phyloP scores from a whole-genome alignment of 2,329 filamentous ascomycete genomes.

The Trichoderma polysporum region DNA sequence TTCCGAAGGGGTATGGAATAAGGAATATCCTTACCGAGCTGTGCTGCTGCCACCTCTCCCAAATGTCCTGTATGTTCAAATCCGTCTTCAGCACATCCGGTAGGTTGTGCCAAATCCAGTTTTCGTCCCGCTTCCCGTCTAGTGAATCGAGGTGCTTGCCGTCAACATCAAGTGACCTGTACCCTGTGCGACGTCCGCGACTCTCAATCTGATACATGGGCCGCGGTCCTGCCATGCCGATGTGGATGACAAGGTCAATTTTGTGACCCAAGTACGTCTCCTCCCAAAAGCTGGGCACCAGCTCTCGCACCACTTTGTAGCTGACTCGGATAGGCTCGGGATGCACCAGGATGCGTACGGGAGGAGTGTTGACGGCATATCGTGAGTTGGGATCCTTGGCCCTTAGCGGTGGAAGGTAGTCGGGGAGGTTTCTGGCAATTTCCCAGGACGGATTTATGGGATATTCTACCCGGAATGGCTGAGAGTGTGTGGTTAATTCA shows the following conservation, averaged over 20 bases:
- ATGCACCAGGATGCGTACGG: slow-evolving; percentile 64
- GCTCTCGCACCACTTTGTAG: slow-evolving; percentile 63
- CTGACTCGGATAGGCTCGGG: slow-evolving; percentile 67
- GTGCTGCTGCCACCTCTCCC: slow-evolving; percentile 53
- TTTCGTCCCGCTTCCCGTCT: slow-evolving; percentile 47
- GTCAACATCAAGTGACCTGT: slow-evolving; percentile 69
- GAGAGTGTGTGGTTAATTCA: background rate
- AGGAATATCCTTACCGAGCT: slow-evolving; percentile 45
- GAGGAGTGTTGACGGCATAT: slow-evolving; percentile 35
- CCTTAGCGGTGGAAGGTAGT: slow-evolving; percentile 55
- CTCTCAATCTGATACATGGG: slow-evolving; percentile 70
- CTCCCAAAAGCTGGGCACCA: slow-evolving; percentile 64
- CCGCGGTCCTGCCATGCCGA: slow-evolving; percentile 72
- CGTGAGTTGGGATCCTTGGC: slow-evolving; percentile 40
- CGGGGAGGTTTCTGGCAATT: slow-evolving; percentile 68
- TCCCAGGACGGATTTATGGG: slow-evolving; percentile 79
- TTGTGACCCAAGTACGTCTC: slow-evolving; percentile 32
- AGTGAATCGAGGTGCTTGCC: slow-evolving; percentile 53
- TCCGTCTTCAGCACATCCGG: slow-evolving; percentile 58
- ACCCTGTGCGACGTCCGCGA: slow-evolving; percentile 69
- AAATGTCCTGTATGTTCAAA: slow-evolving; percentile 57
- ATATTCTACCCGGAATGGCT: slow-evolving; percentile 75
- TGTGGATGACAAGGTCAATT: slow-evolving; percentile 69
- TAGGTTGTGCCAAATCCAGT: slow-evolving; percentile 55
- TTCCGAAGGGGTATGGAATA: background rate